Base-by-base conservation (phyloP, 371 early-diverging fungal species). In the Mortierella sp. region DNA sequence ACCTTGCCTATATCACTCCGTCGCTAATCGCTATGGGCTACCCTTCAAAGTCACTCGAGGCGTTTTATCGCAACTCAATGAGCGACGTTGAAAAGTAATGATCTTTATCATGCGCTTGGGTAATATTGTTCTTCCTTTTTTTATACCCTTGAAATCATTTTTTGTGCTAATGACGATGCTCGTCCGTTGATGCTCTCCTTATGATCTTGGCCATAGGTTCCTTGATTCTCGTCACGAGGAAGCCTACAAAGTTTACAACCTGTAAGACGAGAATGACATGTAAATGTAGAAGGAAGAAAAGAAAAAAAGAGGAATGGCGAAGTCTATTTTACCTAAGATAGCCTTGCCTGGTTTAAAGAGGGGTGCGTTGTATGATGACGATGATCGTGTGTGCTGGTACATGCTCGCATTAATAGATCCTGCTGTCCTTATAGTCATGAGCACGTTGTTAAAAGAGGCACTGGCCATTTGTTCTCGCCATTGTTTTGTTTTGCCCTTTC, bases 11-110 rank as follows among this genome's bases (percentile, higher is more conserved):
- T 69, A 90, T 94, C 65, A 91, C 92, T 0, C 79, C 86, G 6
- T 77, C 80, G 1, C 75, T 94, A 18, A 89, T 94, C 69, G 94
- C 94, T 61, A 94, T 93, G 92, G 88, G 91, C 0, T 92, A 85
- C 63, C 94, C 94, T 18, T 83, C 92, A 20, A 84, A 81, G 49
- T 90, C 88, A 2, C 22, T 90, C n/a, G 94, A 93, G 68, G 84
- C 91, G 5, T 66, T 92, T 8, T 94, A 91, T 71, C 87, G 94
- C 24, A 94, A 94, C 64, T 66, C 88, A 1, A 78, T 87, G 66
- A 62, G 62, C 43, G 87, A 90, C 35, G 93, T 92, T 37, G 89
- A 87, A 76, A 90, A 78, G 92, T 92, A 84, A 72, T 64, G 52
- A 37, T 61, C 62, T 22, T 39, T 26, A 8, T n/a, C 0, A 18